These are phyloP conservation scores for Apium graveolens DNA, from an alignment of 129 eudicot species.

Conservation along the genomic window DNA sequence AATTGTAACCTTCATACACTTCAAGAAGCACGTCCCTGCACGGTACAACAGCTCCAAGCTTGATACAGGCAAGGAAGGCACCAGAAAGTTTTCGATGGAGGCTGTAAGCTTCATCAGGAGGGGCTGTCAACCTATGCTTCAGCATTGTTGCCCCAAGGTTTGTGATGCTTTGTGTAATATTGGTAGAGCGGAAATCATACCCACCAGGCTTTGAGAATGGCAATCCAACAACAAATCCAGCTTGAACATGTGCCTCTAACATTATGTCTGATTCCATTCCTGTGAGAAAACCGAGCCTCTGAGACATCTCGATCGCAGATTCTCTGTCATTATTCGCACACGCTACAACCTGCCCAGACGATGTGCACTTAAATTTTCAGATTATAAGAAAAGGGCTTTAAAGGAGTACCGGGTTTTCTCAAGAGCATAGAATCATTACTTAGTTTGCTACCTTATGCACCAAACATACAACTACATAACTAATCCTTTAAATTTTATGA, in stretches of 20 bases:
- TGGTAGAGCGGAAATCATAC: slow-evolving; percentile 74
- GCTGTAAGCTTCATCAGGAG: slow-evolving; percentile 97
- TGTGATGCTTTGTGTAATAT: slow-evolving; percentile 69
- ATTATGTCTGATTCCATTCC: slow-evolving; percentile 81
- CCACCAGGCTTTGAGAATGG: slow-evolving; percentile 73
- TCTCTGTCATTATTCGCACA: slow-evolving; percentile 72
- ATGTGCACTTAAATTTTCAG: not conserved
- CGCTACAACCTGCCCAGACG: slow-evolving; percentile 59
- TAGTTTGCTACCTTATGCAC: not conserved
- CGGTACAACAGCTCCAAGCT: slow-evolving; percentile 87
- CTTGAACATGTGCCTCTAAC: slow-evolving; percentile 93
- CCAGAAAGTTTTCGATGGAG: slow-evolving; percentile 96
- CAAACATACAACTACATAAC: not conserved
- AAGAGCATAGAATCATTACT: not conserved
- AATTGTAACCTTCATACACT: slow-evolving; percentile 51
- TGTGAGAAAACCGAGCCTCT: slow-evolving; percentile 76
- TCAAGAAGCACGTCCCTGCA: slow-evolving; percentile 71
- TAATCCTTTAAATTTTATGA: not conserved
- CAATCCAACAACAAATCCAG: slow-evolving; percentile 85
- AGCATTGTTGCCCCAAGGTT: slow-evolving; percentile 86
- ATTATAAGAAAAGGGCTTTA: not conserved
- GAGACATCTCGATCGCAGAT: slow-evolving; percentile 68
- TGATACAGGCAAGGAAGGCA: slow-evolving; percentile 90
- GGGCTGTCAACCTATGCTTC: slow-evolving; percentile 86
- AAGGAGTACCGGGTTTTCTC: not conserved